Percentiles rank a stretch among this genome's conserved stretches.
Conservation (phyloP, 2,329 filamentous ascomycete genomes). For the Phyllosticta paracitricarpa region DNA sequence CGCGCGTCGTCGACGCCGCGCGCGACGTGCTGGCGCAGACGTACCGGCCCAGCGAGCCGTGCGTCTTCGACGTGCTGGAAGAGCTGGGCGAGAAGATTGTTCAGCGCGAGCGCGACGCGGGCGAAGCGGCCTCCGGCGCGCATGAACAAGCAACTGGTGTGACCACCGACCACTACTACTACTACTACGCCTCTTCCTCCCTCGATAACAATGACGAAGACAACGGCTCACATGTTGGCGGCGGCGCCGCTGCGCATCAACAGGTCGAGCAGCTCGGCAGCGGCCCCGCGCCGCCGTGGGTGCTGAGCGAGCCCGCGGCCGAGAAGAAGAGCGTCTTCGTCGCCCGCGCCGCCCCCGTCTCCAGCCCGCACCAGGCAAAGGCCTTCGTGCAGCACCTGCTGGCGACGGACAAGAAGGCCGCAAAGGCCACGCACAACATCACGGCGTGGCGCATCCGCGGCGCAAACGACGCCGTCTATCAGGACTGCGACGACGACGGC, state of each 20-base stretch:
- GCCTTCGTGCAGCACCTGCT: conserved; percentile 65
- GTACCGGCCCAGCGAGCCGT: conserved; percentile 66
- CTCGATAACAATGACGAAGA: neutral
- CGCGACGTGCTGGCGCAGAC: conserved; percentile 55
- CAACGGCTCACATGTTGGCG: conserved; percentile 11
- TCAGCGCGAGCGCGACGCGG: conserved; percentile 38
- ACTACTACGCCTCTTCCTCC: conserved; percentile 6
- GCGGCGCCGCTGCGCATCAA: conserved; percentile 12
- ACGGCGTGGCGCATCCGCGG: conserved; percentile 80
- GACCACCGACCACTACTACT: conserved; percentile 14
- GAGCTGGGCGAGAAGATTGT: conserved; percentile 38
- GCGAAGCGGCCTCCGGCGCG: conserved; percentile 19
- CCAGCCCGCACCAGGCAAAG: conserved; percentile 60
- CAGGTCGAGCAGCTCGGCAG: conserved; percentile 27
- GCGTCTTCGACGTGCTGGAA: conserved; percentile 85
- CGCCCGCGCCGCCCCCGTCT: conserved; percentile 62
- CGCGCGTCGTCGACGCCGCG: conserved; percentile 58
- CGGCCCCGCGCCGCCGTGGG: conserved; percentile 51
- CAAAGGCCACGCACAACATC: conserved; percentile 90
- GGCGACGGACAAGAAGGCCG: conserved; percentile 70
- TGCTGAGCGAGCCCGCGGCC: conserved; percentile 58
- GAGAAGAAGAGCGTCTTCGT: conserved; percentile 87
- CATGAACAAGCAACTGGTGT: conserved; percentile 13
- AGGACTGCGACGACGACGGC: conserved; percentile 94
- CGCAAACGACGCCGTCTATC: conserved; percentile 48